phyloP scores from a whole-genome alignment of 202 grass and related monocot genomes.

The Musa balbisiana region DNA sequence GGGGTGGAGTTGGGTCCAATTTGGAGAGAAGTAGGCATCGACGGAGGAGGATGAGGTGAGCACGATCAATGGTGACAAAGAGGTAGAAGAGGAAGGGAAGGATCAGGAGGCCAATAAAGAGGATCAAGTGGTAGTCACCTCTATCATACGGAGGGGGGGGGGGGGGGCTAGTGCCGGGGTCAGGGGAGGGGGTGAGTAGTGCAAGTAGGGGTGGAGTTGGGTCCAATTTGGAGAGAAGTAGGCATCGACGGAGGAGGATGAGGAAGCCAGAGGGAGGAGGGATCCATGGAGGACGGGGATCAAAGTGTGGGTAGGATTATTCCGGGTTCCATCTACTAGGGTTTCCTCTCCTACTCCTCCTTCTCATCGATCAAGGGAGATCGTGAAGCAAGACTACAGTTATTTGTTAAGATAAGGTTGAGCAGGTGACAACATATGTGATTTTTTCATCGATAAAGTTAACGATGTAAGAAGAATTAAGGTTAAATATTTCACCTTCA shows the following conservation, averaged over 20 bases:
- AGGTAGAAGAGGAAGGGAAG: constrained; percentile 3
- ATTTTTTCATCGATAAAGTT: too few species aligned
- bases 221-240: neutral
- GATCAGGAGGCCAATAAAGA: neutral
- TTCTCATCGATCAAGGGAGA: neutral
- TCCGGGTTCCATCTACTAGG: neutral
- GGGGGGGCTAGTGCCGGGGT: too few species aligned
- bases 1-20: neutral
- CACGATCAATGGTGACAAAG: neutral
- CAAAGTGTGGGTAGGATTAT: neutral
- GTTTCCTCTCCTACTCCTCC: neutral
- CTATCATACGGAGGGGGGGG: too few species aligned
- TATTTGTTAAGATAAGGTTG: too few species aligned
- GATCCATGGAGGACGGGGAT: neutral
- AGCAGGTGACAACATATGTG: too few species aligned
- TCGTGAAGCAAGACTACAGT: neutral
- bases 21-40: neutral
- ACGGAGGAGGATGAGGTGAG: neutral
- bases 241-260: neutral
- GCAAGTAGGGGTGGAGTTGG: neutral
- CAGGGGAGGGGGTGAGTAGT: neutral
- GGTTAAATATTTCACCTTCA: fast-evolving
- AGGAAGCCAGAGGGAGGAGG: neutral
- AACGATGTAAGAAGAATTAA: too few species aligned
- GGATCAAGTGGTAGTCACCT: neutral